Evolutionary conservation across 2,329 filamentous ascomycete species (phyloP).

Genomic region (Pseudocercospora vitis): DNA sequence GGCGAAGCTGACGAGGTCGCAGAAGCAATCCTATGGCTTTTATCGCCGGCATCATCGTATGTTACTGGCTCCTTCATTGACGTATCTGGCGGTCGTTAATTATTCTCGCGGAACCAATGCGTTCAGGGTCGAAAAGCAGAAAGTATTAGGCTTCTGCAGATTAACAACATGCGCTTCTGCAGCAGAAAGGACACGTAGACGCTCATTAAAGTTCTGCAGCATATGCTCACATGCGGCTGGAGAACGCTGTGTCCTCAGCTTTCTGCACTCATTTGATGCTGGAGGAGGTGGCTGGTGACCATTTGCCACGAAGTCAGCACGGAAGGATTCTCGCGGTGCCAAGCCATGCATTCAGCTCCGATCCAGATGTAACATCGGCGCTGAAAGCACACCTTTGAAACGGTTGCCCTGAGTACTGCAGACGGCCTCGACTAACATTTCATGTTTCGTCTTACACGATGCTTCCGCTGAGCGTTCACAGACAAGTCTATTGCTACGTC

Average conservation of each 20-base stretch:
- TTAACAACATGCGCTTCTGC: too few relatives aligned
- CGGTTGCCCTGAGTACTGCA: not conserved
- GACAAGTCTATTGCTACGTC: not conserved
- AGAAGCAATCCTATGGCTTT: slow-evolving; percentile 34
- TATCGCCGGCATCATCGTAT: slow-evolving; percentile 25
- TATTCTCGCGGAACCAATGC: not conserved
- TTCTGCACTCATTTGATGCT: not conserved
- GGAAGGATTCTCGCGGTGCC: slow-evolving; percentile 8
- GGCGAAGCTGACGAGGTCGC: slow-evolving; percentile 33
- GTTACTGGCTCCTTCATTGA: slow-evolving; percentile 27
- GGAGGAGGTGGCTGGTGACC: not conserved
- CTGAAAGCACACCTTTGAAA: not conserved
- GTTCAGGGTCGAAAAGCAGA: not conserved
- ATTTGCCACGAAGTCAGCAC: not conserved
- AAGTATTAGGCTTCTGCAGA: not conserved
- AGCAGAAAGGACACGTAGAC: too few relatives aligned
- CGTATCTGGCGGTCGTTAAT: slow-evolving; percentile 26
- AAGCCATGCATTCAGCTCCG: slow-evolving; percentile 5
- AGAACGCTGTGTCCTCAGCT: not conserved
- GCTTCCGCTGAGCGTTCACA: not conserved
- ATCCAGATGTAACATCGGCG: slow-evolving; percentile 10
- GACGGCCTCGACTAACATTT: not conserved
- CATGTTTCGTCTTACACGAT: not conserved
- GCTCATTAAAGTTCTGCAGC: not conserved
- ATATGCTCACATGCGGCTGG: not conserved